These are phyloP conservation scores for Pseudozyma thailandica DNA, from an alignment of 1,284 basidiomycete species.

Conservation along the genomic window DNA sequence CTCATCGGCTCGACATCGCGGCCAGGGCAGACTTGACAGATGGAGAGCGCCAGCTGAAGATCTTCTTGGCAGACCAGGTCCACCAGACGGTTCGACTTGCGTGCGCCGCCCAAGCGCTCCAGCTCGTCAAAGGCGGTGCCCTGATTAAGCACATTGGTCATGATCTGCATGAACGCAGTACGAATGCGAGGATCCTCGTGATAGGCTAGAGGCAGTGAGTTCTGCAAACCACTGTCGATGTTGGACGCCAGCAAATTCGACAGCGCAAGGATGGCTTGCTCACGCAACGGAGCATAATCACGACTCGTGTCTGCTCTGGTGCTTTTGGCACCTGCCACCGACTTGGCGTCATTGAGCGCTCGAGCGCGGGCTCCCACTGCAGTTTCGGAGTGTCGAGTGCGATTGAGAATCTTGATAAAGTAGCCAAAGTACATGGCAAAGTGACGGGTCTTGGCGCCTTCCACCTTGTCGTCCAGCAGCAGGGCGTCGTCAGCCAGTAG, in stretches of 20 bases:
- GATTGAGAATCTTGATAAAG: conserved; percentile 65
- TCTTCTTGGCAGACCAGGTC: conserved; percentile 57
- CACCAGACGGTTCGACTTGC: conserved; percentile 52
- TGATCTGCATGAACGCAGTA: conserved; percentile 86
- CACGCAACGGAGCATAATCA: conserved; percentile 49
- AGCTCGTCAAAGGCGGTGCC: conserved; percentile 70
- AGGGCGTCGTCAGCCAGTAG: conserved; percentile 62
- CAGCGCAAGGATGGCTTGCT: conserved; percentile 72
- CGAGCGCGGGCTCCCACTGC: conserved; percentile 24
- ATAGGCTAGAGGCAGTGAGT: conserved; percentile 83
- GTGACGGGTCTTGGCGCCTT: conserved; percentile 63
- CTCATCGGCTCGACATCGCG: conserved; percentile 57
- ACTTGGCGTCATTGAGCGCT: conserved; percentile 17
- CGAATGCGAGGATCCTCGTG: conserved; percentile 79
- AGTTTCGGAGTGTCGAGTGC: conserved; percentile 47
- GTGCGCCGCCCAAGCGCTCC: conserved; percentile 52
- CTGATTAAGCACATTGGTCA: conserved; percentile 83
- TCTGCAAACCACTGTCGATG: conserved; percentile 87
- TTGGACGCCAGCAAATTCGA: conserved; percentile 85
- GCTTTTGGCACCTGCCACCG: conserved; percentile 14
- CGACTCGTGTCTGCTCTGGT: conserved; percentile 18
- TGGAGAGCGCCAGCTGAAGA: conserved; percentile 59
- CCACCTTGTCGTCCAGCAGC: conserved; percentile 63
- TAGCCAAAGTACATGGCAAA: conserved; percentile 62
- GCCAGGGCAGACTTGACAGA: conserved; percentile 56